A percentile compares a stretch with the other conserved stretches of the same genome.
These are phyloP conservation scores for Aspergillus sclerotialis DNA, from an alignment of 2,329 filamentous ascomycete species.

Conservation along the genomic window DNA sequence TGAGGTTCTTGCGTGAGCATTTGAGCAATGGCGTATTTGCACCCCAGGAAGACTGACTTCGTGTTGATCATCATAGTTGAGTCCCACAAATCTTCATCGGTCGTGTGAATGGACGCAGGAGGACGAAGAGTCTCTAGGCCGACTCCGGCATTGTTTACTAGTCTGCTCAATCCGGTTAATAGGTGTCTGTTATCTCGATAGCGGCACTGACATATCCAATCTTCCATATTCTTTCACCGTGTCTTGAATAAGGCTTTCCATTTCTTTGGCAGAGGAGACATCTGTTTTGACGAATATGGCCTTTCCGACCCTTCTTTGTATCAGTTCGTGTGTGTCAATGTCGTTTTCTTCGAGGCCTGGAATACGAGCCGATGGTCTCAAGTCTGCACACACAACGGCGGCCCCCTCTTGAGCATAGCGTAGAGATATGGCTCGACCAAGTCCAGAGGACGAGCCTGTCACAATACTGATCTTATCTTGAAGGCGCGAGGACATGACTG, in stretches of 20 bases:
- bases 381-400: slow-evolving; percentile 36
- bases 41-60: slow-evolving; percentile 33
- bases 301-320: slow-evolving; percentile 24
- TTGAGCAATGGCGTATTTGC: slow-evolving; percentile 29
- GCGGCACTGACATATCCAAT: slow-evolving; percentile 34
- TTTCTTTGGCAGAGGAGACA: slow-evolving; percentile 30
- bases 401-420: slow-evolving; percentile 36
- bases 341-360: slow-evolving; percentile 10
- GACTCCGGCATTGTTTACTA: slow-evolving; percentile 48
- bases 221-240: slow-evolving; percentile 33
- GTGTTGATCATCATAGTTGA: slow-evolving; percentile 19
- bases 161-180: slow-evolving; percentile 17
- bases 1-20: slow-evolving; percentile 30
- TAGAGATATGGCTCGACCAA: slow-evolving; percentile 41
- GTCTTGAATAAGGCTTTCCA: slow-evolving; percentile 31
- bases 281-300: slow-evolving; percentile 40
- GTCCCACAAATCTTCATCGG: slow-evolving; percentile 39
- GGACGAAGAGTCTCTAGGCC: slow-evolving; percentile 28
- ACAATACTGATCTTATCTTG: slow-evolving; percentile 34
- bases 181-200: background rate
- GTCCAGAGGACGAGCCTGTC: slow-evolving; percentile 41
- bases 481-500: no score
- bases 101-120: slow-evolving; percentile 41
- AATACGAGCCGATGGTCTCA: slow-evolving; percentile 13
- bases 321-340: slow-evolving; percentile 29